Evolutionary conservation across 345 rosid species (phyloP).

Genomic region (Aquilaria sinensis): DNA sequence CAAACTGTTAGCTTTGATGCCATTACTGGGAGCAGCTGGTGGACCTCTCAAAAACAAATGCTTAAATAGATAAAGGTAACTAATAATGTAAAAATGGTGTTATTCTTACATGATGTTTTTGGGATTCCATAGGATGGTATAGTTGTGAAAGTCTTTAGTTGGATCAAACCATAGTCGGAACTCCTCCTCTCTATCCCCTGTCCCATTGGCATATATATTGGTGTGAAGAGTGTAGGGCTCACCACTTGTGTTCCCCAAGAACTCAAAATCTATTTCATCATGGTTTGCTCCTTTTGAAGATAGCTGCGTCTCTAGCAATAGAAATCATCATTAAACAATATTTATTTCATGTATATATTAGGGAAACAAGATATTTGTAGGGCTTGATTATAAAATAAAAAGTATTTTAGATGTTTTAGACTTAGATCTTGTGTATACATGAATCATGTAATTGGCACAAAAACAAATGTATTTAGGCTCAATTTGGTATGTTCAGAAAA

Average conservation of each 20-base stretch:
- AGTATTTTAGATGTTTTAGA: too few relatives aligned
- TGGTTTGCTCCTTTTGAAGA: conserved; percentile 9
- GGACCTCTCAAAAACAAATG: too few relatives aligned
- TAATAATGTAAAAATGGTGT: not conserved
- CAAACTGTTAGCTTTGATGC: too few relatives aligned
- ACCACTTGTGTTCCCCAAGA: conserved; percentile 14
- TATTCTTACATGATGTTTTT: conserved; percentile 13
- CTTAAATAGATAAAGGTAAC: too few relatives aligned
- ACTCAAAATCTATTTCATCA: conserved; percentile 15
- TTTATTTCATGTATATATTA: too few relatives aligned
- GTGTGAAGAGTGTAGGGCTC: conserved; percentile 13
- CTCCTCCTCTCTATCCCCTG: conserved; percentile 13
- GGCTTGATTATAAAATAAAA: too few relatives aligned
- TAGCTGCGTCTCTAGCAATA: not conserved
- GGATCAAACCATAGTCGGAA: conserved; percentile 15
- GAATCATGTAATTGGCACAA: too few relatives aligned
- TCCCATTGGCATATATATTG: conserved; percentile 8
- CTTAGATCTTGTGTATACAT: too few relatives aligned
- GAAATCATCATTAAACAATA: not conserved
- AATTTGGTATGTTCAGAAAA: too few relatives aligned
- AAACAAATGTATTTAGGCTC: too few relatives aligned
- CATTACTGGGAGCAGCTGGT: too few relatives aligned
- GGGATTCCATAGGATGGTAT: conserved; percentile 15
- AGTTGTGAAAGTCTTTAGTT: conserved; percentile 5
- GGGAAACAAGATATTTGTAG: too few relatives aligned